Evolutionary conservation across 1,284 basidiomycete genomes (phyloP).

Genomic region (Leccinum huronense): DNA sequence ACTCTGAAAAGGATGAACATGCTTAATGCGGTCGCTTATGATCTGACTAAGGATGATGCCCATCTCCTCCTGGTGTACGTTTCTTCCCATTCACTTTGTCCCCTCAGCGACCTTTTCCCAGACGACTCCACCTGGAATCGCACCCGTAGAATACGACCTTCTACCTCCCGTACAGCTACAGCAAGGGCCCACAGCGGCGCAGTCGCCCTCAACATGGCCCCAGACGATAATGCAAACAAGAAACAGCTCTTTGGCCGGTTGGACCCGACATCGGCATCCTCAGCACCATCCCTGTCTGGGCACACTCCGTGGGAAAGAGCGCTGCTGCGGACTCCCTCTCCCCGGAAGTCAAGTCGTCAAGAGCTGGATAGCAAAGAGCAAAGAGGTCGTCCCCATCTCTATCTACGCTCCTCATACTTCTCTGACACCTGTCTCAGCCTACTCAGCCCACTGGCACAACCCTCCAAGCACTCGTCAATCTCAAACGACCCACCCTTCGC

Average conservation of each 20-base stretch:
- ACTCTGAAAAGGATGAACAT: no score
- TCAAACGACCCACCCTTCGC: conserved; percentile 80
- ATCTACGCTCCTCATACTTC: neutral
- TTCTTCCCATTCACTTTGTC: conserved; percentile 1
- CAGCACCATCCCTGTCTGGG: conserved; percentile 44
- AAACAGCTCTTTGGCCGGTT: conserved; percentile 61
- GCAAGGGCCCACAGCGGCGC: conserved; percentile 43
- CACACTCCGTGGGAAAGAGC: conserved; percentile 36
- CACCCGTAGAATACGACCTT: conserved; percentile 47
- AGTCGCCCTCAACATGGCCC: conserved; percentile 41
- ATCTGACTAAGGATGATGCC: conserved; percentile 22
- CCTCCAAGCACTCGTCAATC: conserved; percentile 86
- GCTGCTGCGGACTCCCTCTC: conserved; percentile 31
- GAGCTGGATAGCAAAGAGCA: conserved; percentile 80
- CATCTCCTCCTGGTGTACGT: conserved; percentile 37
- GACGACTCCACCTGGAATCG: conserved; percentile 55
- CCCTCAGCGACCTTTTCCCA: conserved; percentile 22
- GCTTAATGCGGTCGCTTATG: no score
- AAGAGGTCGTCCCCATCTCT: conserved; percentile 55
- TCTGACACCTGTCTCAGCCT: conserved; percentile 42
- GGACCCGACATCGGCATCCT: conserved; percentile 63
- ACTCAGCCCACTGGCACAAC: conserved; percentile 79
- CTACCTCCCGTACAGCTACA: conserved; percentile 53
- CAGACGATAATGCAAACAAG: conserved; percentile 23
- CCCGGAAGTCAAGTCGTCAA: conserved; percentile 51